These are phyloP conservation scores for Pyracantha coccinea DNA, from an alignment of 331 rosid species.

Conservation along the genomic window DNA sequence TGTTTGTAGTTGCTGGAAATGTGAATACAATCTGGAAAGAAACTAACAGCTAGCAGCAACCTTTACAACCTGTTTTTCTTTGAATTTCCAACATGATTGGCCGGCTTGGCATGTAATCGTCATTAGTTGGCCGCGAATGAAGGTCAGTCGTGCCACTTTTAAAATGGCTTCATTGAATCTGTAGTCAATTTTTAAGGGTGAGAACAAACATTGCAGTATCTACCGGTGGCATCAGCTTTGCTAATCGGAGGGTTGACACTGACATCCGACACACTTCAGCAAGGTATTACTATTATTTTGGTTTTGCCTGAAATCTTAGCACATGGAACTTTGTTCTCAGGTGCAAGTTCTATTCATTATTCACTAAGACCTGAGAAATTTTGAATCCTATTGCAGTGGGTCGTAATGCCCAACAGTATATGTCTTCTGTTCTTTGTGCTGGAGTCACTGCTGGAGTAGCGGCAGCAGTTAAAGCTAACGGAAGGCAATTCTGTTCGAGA, in stretches of 20 bases:
- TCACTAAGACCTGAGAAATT: neutral
- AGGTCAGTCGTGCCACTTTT: no score
- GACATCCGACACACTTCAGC: constrained; percentile 75
- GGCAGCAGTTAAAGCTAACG: constrained; percentile 75
- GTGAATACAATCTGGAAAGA: no score
- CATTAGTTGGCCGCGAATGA: no score
- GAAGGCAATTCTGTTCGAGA: constrained; percentile 88
- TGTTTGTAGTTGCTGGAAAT: no score
- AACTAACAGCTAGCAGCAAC: no score
- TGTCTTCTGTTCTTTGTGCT: constrained; percentile 51
- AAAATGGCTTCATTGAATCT: no score
- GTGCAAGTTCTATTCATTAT: neutral
- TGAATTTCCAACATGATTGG: no score
- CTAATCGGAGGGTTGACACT: constrained; percentile 74
- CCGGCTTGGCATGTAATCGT: no score
- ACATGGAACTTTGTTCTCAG: neutral
- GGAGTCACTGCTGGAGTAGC: constrained; percentile 70
- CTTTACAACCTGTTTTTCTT: no score
- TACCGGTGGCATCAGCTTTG: constrained; percentile 21
- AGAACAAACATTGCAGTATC: constrained; percentile 25
- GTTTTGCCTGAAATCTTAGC: neutral
- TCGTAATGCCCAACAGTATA: constrained; percentile 45
- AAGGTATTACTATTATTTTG: constrained; percentile 46
- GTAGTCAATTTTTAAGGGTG: no score
- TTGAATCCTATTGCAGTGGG: constrained; percentile 28